Conservation (phyloP, 2,329 filamentous ascomycete genomes). For the Acephala macrosclerotiorum region DNA sequence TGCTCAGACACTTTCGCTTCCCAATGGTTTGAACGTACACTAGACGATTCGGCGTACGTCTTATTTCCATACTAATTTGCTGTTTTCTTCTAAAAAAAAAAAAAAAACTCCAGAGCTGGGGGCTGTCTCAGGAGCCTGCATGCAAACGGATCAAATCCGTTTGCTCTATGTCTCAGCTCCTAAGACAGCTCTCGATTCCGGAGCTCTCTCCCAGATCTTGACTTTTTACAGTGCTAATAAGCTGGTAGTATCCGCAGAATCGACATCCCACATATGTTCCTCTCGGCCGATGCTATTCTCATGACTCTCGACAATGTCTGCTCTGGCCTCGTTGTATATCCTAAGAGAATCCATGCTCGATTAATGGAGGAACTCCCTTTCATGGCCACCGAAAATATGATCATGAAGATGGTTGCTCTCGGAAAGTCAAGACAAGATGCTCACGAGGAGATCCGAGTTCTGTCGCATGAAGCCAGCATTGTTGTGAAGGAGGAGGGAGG, state of each 20-base stretch:
- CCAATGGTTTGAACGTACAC: conserved; percentile 71
- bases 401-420: conserved; percentile 78
- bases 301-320: conserved; percentile 68
- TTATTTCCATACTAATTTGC: too few relatives aligned
- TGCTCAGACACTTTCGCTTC: conserved; percentile 68
- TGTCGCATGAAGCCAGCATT: conserved; percentile 76
- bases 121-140: too few relatives aligned
- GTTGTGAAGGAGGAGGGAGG: conserved; percentile 79
- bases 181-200: too few relatives aligned
- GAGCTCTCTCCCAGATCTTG: too few relatives aligned
- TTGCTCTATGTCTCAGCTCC: too few relatives aligned
- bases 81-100: too few relatives aligned
- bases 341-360: conserved; percentile 70
- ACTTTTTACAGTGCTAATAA: conserved; percentile 52
- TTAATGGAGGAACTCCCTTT: conserved; percentile 84
- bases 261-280: conserved; percentile 71
- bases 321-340: conserved; percentile 68
- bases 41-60: conserved; percentile 78
- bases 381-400: conserved; percentile 78
- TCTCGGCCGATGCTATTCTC: conserved; percentile 72
- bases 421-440: conserved; percentile 80
- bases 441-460: conserved; percentile 86
- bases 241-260: conserved; percentile 70
- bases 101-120: too few relatives aligned
- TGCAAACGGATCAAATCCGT: too few relatives aligned